These are phyloP conservation scores for Dactylonectria estremocensis DNA, from an alignment of 2,329 filamentous ascomycete species.

Conservation along the genomic window DNA sequence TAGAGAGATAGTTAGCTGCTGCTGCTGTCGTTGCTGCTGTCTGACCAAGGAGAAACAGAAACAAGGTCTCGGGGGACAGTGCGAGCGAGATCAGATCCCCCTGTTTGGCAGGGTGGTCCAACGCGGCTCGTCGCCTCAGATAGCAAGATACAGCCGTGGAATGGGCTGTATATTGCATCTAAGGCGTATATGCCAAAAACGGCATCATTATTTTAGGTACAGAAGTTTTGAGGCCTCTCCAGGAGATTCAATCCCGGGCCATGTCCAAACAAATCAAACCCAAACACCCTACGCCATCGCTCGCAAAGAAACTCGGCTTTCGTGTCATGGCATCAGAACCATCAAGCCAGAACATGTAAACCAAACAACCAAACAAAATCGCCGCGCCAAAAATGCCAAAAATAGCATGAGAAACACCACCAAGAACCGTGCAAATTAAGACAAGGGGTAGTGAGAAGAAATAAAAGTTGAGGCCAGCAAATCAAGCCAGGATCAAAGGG, in stretches of 20 bases:
- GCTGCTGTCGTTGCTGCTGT: background rate
- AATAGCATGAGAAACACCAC: too few species aligned
- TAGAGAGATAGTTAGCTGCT: conserved; percentile 57
- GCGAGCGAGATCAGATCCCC: too few species aligned
- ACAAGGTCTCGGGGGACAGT: too few species aligned
- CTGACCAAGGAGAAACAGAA: background rate
- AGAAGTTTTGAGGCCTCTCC: conserved; percentile 10
- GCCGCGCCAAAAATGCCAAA: background rate
- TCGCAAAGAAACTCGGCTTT: conserved; percentile 1
- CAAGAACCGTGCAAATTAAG: too few species aligned
- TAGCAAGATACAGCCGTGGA: conserved; percentile 55
- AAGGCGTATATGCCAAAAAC: conserved; percentile 55
- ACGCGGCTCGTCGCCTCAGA: conserved; percentile 65
- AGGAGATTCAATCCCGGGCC: conserved; percentile 2
- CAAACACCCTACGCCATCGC: conserved; percentile 18
- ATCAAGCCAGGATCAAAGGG: conserved; percentile 34
- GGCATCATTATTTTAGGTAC: conserved; percentile 40
- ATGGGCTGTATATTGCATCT: conserved; percentile 56
- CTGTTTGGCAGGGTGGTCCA: conserved; percentile 44
- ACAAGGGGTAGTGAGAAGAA: too few species aligned
- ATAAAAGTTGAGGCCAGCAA: conserved; percentile 6
- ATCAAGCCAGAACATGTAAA: background rate
- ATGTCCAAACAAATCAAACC: background rate
- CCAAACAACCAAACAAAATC: background rate
- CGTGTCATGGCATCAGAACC: conserved; percentile 1